Conservation (phyloP, 257 asterid species). For the Fraxinus anomala region DNA sequence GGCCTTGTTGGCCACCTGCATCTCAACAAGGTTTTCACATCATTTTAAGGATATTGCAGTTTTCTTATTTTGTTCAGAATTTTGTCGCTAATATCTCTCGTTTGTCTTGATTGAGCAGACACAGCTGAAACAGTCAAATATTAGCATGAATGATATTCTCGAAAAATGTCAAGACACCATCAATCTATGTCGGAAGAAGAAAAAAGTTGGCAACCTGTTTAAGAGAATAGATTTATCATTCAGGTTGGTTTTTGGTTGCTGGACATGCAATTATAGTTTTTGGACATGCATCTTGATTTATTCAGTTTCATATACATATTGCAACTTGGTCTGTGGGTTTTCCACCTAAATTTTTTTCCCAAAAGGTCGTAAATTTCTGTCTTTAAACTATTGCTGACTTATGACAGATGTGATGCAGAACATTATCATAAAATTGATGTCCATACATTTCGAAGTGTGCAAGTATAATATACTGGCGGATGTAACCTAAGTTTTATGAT, state of each 20-base stretch:
- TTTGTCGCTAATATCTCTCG: conserved; percentile 24
- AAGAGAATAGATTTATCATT: conserved; percentile 55
- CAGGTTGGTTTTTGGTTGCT: conserved; percentile 57
- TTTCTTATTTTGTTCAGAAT: conserved; percentile 1
- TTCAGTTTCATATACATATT: conserved; percentile 11
- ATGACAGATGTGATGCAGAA: neutral
- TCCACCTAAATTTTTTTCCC: neutral
- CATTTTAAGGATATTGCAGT: conserved; percentile 23
- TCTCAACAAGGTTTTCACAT: conserved; percentile 67
- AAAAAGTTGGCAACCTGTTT: conserved; percentile 63
- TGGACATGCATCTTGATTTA: conserved; percentile 6
- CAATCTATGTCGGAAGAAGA: conserved; percentile 55
- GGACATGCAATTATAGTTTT: conserved; percentile 21
- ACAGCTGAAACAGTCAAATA: conserved; percentile 48
- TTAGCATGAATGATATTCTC: conserved; percentile 54
- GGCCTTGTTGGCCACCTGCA: conserved; percentile 92
- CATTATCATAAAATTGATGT: neutral
- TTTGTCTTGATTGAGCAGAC: conserved; percentile 46
- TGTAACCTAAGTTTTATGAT: neutral
- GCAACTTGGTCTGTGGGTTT: conserved; percentile 16
- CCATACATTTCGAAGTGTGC: neutral
- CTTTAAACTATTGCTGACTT: neutral
- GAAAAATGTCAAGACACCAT: conserved; percentile 71
- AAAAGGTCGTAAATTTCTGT: neutral
- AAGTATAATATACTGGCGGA: no score